phyloP scores from a whole-genome alignment of 768 basidiomycete genomes.

The Auriscalpium vulgare region DNA sequence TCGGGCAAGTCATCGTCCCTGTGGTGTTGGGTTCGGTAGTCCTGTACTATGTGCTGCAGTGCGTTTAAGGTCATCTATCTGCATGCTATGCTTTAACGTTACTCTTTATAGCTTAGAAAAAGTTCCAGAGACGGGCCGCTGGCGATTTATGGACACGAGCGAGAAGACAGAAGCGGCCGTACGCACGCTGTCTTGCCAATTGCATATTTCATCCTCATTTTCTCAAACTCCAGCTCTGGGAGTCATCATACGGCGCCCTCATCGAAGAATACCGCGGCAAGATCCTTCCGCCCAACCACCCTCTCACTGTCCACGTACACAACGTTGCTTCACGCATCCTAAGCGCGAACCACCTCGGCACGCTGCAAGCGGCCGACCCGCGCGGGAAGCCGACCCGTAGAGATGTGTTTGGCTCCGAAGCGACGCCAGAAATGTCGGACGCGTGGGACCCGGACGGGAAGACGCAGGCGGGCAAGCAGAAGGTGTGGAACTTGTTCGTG shows the following conservation, averaged over 20 bases:
- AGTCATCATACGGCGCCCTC: constrained; percentile 35
- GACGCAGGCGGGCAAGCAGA: background rate
- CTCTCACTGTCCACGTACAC: constrained; percentile 57
- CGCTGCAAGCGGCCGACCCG: constrained; percentile 28
- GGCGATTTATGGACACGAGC: constrained; percentile 80
- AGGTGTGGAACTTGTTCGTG: constrained; percentile 67
- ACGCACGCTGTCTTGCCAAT: background rate
- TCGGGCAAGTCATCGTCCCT: too few species aligned
- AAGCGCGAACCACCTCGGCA: constrained; percentile 62
- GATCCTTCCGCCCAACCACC: constrained; percentile 62
- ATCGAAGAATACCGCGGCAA: constrained; percentile 41
- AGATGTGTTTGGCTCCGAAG: constrained; percentile 18
- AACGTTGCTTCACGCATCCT: constrained; percentile 64
- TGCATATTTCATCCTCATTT: background rate
- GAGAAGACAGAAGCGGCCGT: constrained; percentile 50
- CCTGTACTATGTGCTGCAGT: background rate
- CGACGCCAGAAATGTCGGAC: constrained; percentile 18
- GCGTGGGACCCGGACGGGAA: background rate
- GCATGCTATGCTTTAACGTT: background rate
- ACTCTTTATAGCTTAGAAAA: constrained; percentile 55
- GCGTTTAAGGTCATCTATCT: background rate
- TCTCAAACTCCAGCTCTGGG: constrained; percentile 31
- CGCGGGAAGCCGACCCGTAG: constrained; percentile 13
- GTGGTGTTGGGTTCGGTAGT: too few species aligned
- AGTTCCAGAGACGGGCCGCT: constrained; percentile 80